These are phyloP conservation scores for Medicago ruthenica DNA, from an alignment of 306 rosid genomes.

Conservation along the genomic window DNA sequence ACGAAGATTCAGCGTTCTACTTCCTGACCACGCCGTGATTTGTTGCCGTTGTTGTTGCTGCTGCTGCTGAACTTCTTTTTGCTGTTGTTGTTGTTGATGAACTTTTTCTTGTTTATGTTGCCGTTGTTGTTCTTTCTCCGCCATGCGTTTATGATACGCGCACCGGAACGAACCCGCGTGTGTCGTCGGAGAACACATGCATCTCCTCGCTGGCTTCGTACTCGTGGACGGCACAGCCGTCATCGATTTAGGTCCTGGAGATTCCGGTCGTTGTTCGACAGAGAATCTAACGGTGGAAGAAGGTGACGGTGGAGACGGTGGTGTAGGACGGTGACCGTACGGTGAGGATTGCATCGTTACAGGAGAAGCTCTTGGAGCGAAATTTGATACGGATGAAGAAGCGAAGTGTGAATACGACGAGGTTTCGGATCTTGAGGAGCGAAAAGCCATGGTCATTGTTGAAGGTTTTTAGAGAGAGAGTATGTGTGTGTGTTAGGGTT, in stretches of 20 bases:
- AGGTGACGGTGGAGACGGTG: conserved; percentile 7
- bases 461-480: conserved; percentile 9
- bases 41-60: conserved; percentile 24
- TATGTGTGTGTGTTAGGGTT: neutral
- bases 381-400: conserved; percentile 48
- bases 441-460: conserved; percentile 36
- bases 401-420: conserved; percentile 49
- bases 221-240: conserved; percentile 41
- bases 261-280: conserved; percentile 26
- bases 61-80: neutral
- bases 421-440: conserved; percentile 46
- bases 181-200: conserved; percentile 71
- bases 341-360: conserved; percentile 41
- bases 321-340: neutral
- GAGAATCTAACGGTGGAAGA: conserved; percentile 45
- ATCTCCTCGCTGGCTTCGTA: conserved; percentile 40
- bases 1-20: conserved; percentile 48
- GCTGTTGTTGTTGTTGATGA: neutral
- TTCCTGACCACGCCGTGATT: conserved; percentile 38
- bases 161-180: conserved; percentile 84
- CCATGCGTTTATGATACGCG: conserved; percentile 59
- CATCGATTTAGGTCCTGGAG: conserved; percentile 24
- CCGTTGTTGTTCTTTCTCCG: conserved; percentile 33
- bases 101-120: conserved; percentile 3
- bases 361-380: conserved; percentile 44